Percentiles rank a stretch among this genome's conserved stretches.
These are phyloP conservation scores for Stachybotrys elegans DNA, from an alignment of 2,329 filamentous ascomycete genomes.

Conservation along the genomic window DNA sequence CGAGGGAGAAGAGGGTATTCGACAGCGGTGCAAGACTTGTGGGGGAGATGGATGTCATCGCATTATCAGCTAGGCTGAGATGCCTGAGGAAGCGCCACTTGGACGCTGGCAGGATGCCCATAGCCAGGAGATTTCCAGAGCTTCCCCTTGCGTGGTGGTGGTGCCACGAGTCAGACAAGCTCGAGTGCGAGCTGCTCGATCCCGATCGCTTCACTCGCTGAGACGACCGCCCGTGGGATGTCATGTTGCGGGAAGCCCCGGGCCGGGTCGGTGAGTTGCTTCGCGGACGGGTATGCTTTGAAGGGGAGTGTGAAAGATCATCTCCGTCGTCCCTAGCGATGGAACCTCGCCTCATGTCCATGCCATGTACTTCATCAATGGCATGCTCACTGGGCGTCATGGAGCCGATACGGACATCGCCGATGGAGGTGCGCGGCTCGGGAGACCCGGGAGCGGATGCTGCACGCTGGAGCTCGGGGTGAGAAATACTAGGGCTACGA, in stretches of 20 bases:
- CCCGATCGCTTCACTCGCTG: constrained; percentile 80
- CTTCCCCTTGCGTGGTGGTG: constrained; percentile 59
- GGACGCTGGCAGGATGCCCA: constrained; percentile 69
- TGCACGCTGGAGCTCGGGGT: constrained; percentile 63
- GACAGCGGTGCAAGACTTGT: constrained; percentile 75
- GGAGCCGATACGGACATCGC: constrained; percentile 55
- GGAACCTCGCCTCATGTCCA: constrained; percentile 31
- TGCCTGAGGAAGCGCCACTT: constrained; percentile 97
- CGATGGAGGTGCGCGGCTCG: constrained; percentile 40
- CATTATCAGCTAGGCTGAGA: constrained; percentile 87
- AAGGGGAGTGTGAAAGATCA: constrained; percentile 34
- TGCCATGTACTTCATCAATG: constrained; percentile 33
- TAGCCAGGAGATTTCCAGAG: constrained; percentile 68
- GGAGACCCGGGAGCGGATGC: constrained; percentile 63
- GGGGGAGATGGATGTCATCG: constrained; percentile 72
- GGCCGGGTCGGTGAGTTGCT: constrained; percentile 82
- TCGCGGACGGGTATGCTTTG: constrained; percentile 50
- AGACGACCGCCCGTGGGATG: constrained; percentile 60
- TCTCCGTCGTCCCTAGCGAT: constrained; percentile 43
- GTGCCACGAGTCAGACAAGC: constrained; percentile 59
- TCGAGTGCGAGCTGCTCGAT: constrained; percentile 89
- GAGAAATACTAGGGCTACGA: constrained; percentile 58
- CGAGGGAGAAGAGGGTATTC: constrained; percentile 84
- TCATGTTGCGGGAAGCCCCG: constrained; percentile 66
- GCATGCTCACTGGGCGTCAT: constrained; percentile 47